phyloP scores from a whole-genome alignment of 495 filamentous ascomycete species.

The Tuber calosporum region DNA sequence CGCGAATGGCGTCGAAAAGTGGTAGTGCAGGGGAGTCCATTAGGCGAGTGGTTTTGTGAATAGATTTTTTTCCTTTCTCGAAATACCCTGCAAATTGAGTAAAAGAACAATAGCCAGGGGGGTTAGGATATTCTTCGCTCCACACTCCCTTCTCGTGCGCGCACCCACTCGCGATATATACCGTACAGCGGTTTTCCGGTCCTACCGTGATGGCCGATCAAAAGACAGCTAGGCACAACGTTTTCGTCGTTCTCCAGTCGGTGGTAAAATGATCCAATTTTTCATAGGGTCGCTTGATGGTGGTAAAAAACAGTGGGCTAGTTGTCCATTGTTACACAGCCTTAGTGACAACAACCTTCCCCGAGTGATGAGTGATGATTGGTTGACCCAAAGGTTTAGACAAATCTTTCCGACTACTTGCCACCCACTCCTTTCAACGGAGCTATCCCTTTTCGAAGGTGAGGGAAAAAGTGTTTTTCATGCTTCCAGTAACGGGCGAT shows the following conservation, averaged over 20 bases:
- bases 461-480: neutral
- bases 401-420: neutral
- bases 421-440: neutral
- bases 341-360: neutral
- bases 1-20: conserved; percentile 33
- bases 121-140: neutral
- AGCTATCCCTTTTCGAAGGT: neutral
- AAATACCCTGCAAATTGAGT: neutral
- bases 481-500: neutral
- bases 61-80: neutral
- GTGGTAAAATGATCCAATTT: neutral
- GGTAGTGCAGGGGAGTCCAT: conserved; percentile 7
- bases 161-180: conserved; percentile 4
- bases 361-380: neutral
- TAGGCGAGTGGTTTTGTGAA: neutral
- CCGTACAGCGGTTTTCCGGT: neutral
- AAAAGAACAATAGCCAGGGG: neutral
- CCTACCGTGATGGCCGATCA: neutral
- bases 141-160: conserved; percentile 1
- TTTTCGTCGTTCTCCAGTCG: neutral
- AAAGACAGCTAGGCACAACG: neutral
- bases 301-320: neutral
- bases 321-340: neutral
- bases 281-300: neutral
- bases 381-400: neutral